Base-by-base conservation (phyloP, 1,284 basidiomycete species). In the Pseudozyma tsukubaensis region DNA sequence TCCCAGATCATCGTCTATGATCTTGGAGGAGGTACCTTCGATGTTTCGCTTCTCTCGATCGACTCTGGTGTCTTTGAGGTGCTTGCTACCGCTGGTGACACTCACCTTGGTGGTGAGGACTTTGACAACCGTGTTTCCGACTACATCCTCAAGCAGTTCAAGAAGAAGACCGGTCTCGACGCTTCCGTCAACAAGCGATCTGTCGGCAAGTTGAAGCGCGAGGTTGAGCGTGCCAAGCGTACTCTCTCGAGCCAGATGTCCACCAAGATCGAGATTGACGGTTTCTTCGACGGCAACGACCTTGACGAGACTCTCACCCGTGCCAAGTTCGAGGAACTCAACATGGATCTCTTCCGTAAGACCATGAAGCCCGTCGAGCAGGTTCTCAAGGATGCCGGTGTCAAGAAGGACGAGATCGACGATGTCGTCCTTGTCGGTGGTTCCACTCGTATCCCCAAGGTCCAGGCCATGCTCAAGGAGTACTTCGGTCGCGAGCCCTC, bases 281-380 rank as follows among this genome's bases (percentile, higher is more conserved):
- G 89, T 19, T 98, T 99, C 87, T 96, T 96, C 86, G 90, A 87
- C 81, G 96, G 96, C 81, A 94, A 97, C 83, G 96, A 99, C 88
- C 94, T 98, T 84, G 93, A 94, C 40, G 95, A 97, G 89, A 94
- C 94, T 14, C 89, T 98, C 45, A 98, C 96, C 67, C 91, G 95
- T 67, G 64, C 63, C 88, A 98, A 97, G 88, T 98, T 99, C 85
- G 96, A 98, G 87, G 95, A 98, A 86, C 89, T 98, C 81, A 97
- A 97, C 90, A 92, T 97, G 88, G 95, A 99, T 83, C 90, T 98
- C 54, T 98, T 99, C 92, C 90, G 94, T 83, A 95, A 95, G 90
- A 98, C 96, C 47, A 94, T 98, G 93, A 96, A 95, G 89, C 96
- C 96, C 78, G 96, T 98, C 77, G 94, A 97, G 87, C 94, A 97